Evolutionary conservation across 163 green algal species (phyloP), one percentile per base, ranked within the genome.

Genomic region (Smithsoniella earleae): DNA sequence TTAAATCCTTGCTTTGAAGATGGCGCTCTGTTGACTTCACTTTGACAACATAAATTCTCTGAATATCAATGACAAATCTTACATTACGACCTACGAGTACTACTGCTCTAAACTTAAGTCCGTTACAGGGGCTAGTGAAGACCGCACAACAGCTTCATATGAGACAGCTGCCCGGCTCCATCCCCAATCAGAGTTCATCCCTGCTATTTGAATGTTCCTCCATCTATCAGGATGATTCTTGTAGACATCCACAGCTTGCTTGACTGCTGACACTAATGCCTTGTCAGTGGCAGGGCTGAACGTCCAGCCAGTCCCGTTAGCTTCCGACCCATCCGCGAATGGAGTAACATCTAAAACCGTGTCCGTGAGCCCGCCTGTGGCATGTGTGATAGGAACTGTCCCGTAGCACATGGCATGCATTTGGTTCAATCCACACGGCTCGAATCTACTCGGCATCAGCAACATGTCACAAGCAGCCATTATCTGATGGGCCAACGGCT

Each of bases 361-460:
- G 77, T 90, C 85, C 0, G 76, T 52, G 25, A 95, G 80, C 2
- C 89, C 89, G 4, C 89, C 89, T 4, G 88, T 90, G n/a, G 85
- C 81, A 66, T 91, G 83, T 34, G 84, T 89, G 10, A 95, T 79
- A 3, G 87, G 87, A 1, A 92, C 77, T 0, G 89, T 93, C 52
- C 86, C 87, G 75, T 92, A 95, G 1, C 78, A 80, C 88, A 95
- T 94, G 37, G 89, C 86, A 62, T 94, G 40, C 38, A 88, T 65
- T 82, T 91, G 86, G 74, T 93, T 93, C 8, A 91, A 76, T 0
- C 87, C 89, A 75, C 87, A 96, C 1, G 87, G 87, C 86, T 95
- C 86, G 66, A 89, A 91, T 33, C 84, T 77, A 28, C 77, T 89
- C 1, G 89, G 89, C 89, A 96, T 95, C 44, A 97, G 82, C 72